Evolutionary conservation across 306 rosid genomes (phyloP), one percentile per base, ranked within the genome.

Genomic region (Dalbergia cochinchinensis): DNA sequence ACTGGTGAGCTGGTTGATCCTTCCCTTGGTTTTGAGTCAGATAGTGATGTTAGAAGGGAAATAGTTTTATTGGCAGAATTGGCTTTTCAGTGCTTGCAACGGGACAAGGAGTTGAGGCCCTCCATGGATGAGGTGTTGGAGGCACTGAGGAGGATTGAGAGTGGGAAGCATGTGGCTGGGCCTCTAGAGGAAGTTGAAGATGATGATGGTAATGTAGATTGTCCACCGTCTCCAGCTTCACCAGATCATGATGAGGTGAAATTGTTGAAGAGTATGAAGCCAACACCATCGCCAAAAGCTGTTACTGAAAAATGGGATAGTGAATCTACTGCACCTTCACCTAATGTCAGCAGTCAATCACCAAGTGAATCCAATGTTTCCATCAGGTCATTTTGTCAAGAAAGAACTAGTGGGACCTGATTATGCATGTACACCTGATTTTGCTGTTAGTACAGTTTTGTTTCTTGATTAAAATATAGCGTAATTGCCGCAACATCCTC

Each of bases 11-110:
- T 94, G 62, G 77, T 87, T 6, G 97, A 91, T 86, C 85, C 81
- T 22, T 54, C 63, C 34, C 87, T 90, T 5, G 87, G 92, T 14
- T 88, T 85, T 58, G 86, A 83, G 26, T 80, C 81, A 0, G 90
- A 91, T 57, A 31, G 7, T 53, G 88, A 80, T n/a, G 80, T 85
- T 16, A 76, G 68, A 51, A 85, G 82, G 81, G 78, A 78, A 86
- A 71, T 82, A 58, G 66, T 78, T 59, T 74, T 67, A 1, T 85
- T 91, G 6, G 93, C 94, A 5, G 87, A 84, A 44, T 78, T 93
- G 85, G 97, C 94, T 47, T 90, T 89, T 71, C 91, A 8, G 10
- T 93, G 97, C 54, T 67, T 93, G 78, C 94, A 90, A 78, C 68
- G 82, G 59, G 88, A 91, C 78, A 88, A 82, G 77, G 91, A 91